A percentile compares a stretch with the other conserved stretches of the same genome.
These are phyloP conservation scores for Poronia punctata DNA, from an alignment of 495 filamentous ascomycete species.

Conservation along the genomic window DNA sequence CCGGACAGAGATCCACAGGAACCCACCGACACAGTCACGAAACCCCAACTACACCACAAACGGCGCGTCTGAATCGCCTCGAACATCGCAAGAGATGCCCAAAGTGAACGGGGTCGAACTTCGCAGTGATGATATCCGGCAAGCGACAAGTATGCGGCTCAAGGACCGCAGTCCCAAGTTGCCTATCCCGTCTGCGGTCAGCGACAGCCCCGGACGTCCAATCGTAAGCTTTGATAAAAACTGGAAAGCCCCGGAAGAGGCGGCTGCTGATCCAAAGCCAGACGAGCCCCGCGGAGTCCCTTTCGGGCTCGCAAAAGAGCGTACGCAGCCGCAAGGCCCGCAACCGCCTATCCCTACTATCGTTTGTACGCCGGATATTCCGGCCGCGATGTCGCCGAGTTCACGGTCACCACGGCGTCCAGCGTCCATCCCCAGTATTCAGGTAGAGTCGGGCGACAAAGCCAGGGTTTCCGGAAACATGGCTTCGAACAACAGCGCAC, in stretches of 20 bases:
- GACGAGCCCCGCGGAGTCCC: slow-evolving; percentile 28
- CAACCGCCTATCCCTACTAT: slow-evolving; percentile 50
- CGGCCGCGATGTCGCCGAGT: slow-evolving; percentile 27
- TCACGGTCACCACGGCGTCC: slow-evolving; percentile 22
- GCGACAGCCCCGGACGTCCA: slow-evolving; percentile 73
- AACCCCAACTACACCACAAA: slow-evolving; percentile 69
- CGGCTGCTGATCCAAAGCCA: slow-evolving; percentile 53
- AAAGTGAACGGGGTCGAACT: slow-evolving; percentile 73
- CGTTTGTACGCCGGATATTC: slow-evolving; percentile 46
- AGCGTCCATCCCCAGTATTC: slow-evolving; percentile 33
- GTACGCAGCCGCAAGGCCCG: slow-evolving; percentile 19
- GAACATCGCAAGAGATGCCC: slow-evolving; percentile 26
- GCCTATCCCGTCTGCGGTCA: slow-evolving; percentile 79
- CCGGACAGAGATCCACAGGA: slow-evolving; percentile 66
- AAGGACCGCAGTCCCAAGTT: slow-evolving; percentile 79
- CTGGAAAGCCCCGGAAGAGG: slow-evolving; percentile 62
- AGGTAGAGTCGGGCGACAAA: slow-evolving; percentile 29
- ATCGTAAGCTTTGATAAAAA: slow-evolving; percentile 87
- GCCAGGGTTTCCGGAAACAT: slow-evolving; percentile 24
- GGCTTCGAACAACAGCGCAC: slow-evolving; percentile 16
- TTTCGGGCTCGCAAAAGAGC: slow-evolving; percentile 24
- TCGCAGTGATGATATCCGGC: slow-evolving; percentile 74
- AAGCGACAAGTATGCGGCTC: slow-evolving; percentile 84
- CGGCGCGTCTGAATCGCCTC: slow-evolving; percentile 30
- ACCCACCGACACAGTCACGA: slow-evolving; percentile 67